Evolutionary conservation across 345 rosid species (phyloP), one percentile per base, ranked within the genome.

Genomic region (Leavenworthia alabamica): DNA sequence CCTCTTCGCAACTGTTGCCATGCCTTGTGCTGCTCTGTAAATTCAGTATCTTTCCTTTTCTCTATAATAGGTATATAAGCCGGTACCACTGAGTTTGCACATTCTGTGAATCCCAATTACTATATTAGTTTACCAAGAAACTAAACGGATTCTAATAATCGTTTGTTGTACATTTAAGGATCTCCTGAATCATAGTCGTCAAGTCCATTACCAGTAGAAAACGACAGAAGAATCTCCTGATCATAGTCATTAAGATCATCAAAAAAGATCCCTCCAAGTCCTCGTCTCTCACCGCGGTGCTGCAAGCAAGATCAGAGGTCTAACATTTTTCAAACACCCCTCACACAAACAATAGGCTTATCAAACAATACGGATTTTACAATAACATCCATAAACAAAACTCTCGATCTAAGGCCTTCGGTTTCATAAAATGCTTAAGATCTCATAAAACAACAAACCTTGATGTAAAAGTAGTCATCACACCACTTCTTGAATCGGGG

Each of bases 1-100:
- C 99, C 99, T 73, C 99, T 71, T 8, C 99, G 86, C 71, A 93
- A 62, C 68, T 93, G 99, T 64, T 93, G 99, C 97, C 97, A 93
- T 17, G 90, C 97, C 81, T 87, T 89, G 73, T 93, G 85, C 53
- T 73, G 65, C 60, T 93, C 96, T 4, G 87, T 83, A 56, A 80
- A 93, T 7, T 86, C 83, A 9, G 46, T 84, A 46, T 89, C 86
- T 68, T 82, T 93, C 77, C 96, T 82, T 74, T 72, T 89, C 70
- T 85, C 91, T 56, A 93, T 66, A 47, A 93, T 87, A 20, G 99
- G 99, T 72, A 89, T 73, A 66, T 93, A 93, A 59, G 97, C 97
- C 15, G 94, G 92, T 56, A 93, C 73, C 56, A 93, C 99, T 28
- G 97, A 83, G 66, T 85, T 84, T 1, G 97, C 88, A 77, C 99